Evolutionary conservation across 2,329 filamentous ascomycete species (phyloP), one percentile per base, ranked within the genome.

Genomic region (Aureobasidium zeae): DNA sequence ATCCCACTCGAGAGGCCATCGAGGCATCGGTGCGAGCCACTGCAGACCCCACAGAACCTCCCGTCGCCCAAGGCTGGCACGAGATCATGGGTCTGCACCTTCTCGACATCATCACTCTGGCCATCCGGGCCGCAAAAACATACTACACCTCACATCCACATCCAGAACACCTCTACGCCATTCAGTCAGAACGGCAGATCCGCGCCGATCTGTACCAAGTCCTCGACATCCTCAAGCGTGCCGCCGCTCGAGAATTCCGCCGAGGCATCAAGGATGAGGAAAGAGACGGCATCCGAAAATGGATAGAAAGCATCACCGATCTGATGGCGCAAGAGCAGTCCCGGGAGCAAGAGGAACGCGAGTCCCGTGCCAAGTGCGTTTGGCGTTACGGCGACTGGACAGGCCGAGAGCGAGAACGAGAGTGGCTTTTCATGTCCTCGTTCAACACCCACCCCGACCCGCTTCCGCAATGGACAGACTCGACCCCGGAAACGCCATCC

Each of bases 101-200:
- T 26, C 75, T 96, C 45, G 89, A 96, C 60, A 80, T 94, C 42
- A 83, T 91, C 58, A 98, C 91, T 1, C 72, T 96, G 42, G 89
- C 89, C n/a, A 96, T 98, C 53, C 79, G 87, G 41, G 87, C 89
- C 1, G 91, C 91, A 39, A 94, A 93, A 65, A 81, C 93, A 55
- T 98, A 96, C 66, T 96, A 98, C 64, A 95, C 88, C 0, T 77
- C 86, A 3, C 91, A 96, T 59, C 84, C 93, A 56, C 74, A 88
- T 42, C 86, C 88, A 1, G 82, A 91, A 53, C 80, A 85, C 26
- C 70, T 96, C 13, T 86, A 91, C 56, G 70, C 82, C 20, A 93
- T 96, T 64, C 88, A 86, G 62, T 79, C 86, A 0, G 91, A 98
- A 62, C 85, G 82, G 50, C 75, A 83, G 52, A 82, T 98, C 35